A percentile compares a stretch with the other conserved stretches of the same genome.
These are phyloP conservation scores for Daedaleopsis nitida DNA, from an alignment of 768 basidiomycete species.

Conservation along the genomic window DNA sequence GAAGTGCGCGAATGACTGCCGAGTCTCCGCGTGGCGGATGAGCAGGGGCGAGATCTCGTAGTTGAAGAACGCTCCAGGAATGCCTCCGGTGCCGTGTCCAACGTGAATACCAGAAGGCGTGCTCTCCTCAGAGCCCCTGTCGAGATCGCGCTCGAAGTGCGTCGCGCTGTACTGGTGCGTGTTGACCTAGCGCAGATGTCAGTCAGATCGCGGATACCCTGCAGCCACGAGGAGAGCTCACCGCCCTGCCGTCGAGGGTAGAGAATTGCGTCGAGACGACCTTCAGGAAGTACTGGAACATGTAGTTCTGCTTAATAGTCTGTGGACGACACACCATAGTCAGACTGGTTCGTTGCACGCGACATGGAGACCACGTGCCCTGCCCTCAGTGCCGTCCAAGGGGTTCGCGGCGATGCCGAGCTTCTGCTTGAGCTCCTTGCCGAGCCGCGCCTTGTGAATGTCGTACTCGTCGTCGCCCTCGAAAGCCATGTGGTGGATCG, in stretches of 20 bases:
- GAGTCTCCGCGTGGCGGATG: slow-evolving; percentile 86
- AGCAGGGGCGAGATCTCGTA: slow-evolving; percentile 97
- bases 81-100: slow-evolving; percentile 71
- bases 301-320: slow-evolving; percentile 82
- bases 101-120: slow-evolving; percentile 67
- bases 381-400: slow-evolving; percentile 64
- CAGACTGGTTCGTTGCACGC: neutral
- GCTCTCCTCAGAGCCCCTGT: slow-evolving; percentile 59
- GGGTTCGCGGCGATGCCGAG: slow-evolving; percentile 79
- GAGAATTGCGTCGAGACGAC: slow-evolving; percentile 96
- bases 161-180: slow-evolving; percentile 96
- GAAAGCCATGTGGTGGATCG: slow-evolving; percentile 80
- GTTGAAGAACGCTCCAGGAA: slow-evolving; percentile 91
- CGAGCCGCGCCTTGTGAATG: slow-evolving; percentile 59
- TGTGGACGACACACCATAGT: slow-evolving; percentile 29
- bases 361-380: slow-evolving; percentile 41
- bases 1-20: slow-evolving; percentile 98
- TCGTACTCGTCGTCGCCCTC: slow-evolving; percentile 83
- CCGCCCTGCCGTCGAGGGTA: slow-evolving; percentile 72
- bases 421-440: slow-evolving; percentile 64
- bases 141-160: slow-evolving; percentile 91
- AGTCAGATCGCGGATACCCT: neutral
- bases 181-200: slow-evolving; percentile 54
- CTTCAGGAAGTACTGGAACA: slow-evolving; percentile 99
- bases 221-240: slow-evolving; percentile 34